Evolutionary conservation across 768 basidiomycete species (phyloP), one percentile per base, ranked within the genome.

Genomic region (Rhodosporidiobolus odoratus): DNA sequence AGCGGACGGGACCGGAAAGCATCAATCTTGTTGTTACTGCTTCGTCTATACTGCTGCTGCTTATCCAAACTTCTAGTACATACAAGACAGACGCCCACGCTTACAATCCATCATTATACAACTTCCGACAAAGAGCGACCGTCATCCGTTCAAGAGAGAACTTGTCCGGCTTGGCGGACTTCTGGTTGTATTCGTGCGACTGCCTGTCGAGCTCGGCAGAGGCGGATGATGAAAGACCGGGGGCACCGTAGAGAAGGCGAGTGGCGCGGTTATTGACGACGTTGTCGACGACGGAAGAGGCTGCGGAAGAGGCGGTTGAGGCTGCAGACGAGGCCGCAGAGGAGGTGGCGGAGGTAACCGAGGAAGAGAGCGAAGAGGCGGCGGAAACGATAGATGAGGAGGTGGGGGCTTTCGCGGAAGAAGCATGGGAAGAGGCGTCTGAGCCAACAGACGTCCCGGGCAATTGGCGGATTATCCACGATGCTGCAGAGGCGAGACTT

Each of bases 81-180:
- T 19, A 45, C 2, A 38, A 23, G 54, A 58, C 34, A 15, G 19
- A 54, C 7, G 12, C 12, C 52, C 10, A 30, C 58, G 43, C 38
- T 75, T 81, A 96, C 77, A 93, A 80, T 17, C 95, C 95, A 78
- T 96, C 92, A 67, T 97, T 90, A 75, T 93, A 92, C 81, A 99
- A 80, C 81, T 91, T 95, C 79, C 89, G 85, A 73, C 89, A 86
- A 54, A 98, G 79, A 10, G 93, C 90, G 41, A 96, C 84, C 79
- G 95, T 95, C 80, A 99, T 91, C 75, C 87, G 82, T 78, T 94
- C 92, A 77, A 97, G 80, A 77, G 92, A 90, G 75, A 85, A 84
- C 80, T 89, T 89, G 66, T 84, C 84, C 62, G 81, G 62, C 62
- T 73, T 68, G 2, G 16, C 16, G 3, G 38, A 35, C 41, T 25